Evolutionary conservation across 768 basidiomycete species (phyloP).

Genomic region (Tylopilus sp.): DNA sequence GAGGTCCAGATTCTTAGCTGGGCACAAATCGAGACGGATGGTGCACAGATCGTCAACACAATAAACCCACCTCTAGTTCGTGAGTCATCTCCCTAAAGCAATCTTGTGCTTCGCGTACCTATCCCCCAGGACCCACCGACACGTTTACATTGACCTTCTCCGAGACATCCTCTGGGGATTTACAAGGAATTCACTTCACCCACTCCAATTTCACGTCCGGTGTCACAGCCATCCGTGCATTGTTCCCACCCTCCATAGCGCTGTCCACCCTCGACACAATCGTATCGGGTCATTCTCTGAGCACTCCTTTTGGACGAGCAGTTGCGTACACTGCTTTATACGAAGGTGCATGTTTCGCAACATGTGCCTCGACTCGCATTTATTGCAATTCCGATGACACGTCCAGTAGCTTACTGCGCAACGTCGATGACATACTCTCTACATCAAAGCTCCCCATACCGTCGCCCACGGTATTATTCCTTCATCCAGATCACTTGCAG

Average conservation of each 20-base stretch:
- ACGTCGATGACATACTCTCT: slow-evolving; percentile 48
- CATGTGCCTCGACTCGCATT: slow-evolving; percentile 52
- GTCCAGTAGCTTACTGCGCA: slow-evolving; percentile 17
- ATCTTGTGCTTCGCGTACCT: background rate
- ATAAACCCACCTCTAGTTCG: slow-evolving; percentile 48
- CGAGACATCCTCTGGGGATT: slow-evolving; percentile 45
- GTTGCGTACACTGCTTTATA: slow-evolving; percentile 77
- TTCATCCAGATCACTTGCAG: slow-evolving; percentile 59
- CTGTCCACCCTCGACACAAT: slow-evolving; percentile 74
- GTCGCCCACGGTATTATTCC: slow-evolving; percentile 76
- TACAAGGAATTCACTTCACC: slow-evolving; percentile 65
- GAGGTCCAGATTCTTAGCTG: slow-evolving; percentile 61
- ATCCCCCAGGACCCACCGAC: slow-evolving; percentile 39
- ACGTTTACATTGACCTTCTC: slow-evolving; percentile 70
- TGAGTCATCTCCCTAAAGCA: slow-evolving; percentile 32
- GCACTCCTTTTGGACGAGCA: slow-evolving; percentile 75
- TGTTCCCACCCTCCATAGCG: slow-evolving; percentile 71
- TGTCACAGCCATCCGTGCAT: slow-evolving; percentile 70
- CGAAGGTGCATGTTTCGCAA: slow-evolving; percentile 72
- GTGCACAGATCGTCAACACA: slow-evolving; percentile 44
- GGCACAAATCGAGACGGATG: slow-evolving; percentile 68
- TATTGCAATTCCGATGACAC: slow-evolving; percentile 34
- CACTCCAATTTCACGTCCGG: slow-evolving; percentile 88
- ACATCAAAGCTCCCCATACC: slow-evolving; percentile 54
- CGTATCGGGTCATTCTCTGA: slow-evolving; percentile 68